These are phyloP conservation scores for Danielia oregonensis DNA, from an alignment of 805 yeast species.

Conservation along the genomic window DNA sequence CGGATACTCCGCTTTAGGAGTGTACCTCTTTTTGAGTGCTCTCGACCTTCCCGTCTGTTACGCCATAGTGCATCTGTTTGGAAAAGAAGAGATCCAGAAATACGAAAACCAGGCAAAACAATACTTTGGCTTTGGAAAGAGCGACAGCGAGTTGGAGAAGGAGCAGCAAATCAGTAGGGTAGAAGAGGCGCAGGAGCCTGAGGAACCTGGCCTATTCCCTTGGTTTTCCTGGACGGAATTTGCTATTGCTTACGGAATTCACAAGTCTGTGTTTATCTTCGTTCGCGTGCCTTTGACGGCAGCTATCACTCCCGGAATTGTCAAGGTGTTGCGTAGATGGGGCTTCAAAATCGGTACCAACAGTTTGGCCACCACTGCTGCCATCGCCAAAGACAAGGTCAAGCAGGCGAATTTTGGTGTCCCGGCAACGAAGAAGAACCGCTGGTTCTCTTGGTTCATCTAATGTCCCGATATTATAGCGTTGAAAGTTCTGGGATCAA, in stretches of 20 bases:
- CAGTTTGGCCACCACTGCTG: constrained; percentile 40
- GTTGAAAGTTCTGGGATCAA: too few species aligned
- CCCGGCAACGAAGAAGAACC: constrained; percentile 46
- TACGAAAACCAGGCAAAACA: constrained; percentile 60
- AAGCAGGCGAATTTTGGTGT: constrained; percentile 39
- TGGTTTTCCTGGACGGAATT: constrained; percentile 72
- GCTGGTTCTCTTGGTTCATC: constrained; percentile 58
- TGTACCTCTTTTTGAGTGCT: constrained; percentile 67
- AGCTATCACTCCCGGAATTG: constrained; percentile 82
- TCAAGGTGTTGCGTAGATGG: constrained; percentile 59
- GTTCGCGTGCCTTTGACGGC: constrained; percentile 88
- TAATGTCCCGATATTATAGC: too few species aligned
- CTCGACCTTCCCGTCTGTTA: constrained; percentile 85
- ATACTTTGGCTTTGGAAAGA: constrained; percentile 58
- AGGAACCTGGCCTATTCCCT: constrained; percentile 20
- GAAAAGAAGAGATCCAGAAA: constrained; percentile 74
- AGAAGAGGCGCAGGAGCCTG: constrained; percentile 21
- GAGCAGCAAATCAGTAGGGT: constrained; percentile 33
- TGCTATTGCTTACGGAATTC: constrained; percentile 88
- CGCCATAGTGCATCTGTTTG: constrained; percentile 77
- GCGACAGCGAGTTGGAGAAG: constrained; percentile 38
- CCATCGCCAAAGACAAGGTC: constrained; percentile 11
- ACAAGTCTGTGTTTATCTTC: constrained; percentile 72
- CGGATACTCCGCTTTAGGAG: constrained; percentile 88
- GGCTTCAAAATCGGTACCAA: constrained; percentile 74